A percentile compares a stretch with the other conserved stretches of the same genome.
These are phyloP conservation scores for Mycena sp. DNA, from an alignment of 1,284 basidiomycete species.

Conservation along the genomic window DNA sequence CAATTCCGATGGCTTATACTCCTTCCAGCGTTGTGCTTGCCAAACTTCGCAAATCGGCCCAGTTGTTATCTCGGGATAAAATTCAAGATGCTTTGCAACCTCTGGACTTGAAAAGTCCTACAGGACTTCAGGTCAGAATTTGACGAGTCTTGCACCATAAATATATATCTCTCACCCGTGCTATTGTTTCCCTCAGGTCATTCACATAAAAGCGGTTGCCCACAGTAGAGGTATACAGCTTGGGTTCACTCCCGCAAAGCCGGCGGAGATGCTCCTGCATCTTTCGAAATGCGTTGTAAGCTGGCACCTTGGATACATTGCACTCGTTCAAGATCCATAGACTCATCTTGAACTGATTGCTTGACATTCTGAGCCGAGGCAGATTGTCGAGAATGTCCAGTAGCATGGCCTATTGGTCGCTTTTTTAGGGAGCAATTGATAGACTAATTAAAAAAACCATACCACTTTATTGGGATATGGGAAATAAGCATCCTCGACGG, in stretches of 20 bases:
- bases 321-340: background rate
- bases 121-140: background rate
- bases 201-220: background rate
- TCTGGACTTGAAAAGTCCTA: background rate
- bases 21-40: slow-evolving; percentile 38
- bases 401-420: too few species aligned
- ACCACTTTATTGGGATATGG: background rate
- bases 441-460: too few species aligned
- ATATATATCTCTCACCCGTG: too few species aligned
- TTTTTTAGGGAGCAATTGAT: too few species aligned
- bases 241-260: background rate
- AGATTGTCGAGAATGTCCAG: background rate
- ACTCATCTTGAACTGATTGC: background rate
- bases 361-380: background rate
- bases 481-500: background rate
- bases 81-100: slow-evolving; percentile 18
- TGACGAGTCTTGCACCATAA: background rate
- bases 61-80: slow-evolving; percentile 35
- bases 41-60: slow-evolving; percentile 37
- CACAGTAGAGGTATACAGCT: background rate
- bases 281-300: background rate
- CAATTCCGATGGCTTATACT: slow-evolving; percentile 29
- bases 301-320: background rate
- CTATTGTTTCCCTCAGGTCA: background rate
- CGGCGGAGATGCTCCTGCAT: background rate